Evolutionary conservation across 306 rosid genomes (phyloP), one percentile per base, ranked within the genome.

Genomic region (Urtica urens): DNA sequence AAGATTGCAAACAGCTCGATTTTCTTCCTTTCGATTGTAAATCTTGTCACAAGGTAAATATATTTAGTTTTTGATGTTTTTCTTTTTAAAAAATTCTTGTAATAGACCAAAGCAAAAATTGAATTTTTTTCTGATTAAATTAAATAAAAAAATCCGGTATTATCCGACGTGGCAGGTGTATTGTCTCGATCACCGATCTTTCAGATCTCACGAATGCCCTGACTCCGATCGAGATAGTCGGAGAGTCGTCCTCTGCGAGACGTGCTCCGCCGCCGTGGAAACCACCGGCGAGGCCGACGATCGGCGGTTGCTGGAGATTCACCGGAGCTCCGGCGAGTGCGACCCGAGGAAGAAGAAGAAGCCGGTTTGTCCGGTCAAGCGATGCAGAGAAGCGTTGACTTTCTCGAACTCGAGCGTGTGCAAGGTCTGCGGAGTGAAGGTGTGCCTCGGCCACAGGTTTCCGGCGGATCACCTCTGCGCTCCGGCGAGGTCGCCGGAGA

Each of bases 11-110:
- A 58, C 95, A 70, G 21, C 94, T 84, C 11, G 97, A 90, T 71
- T 84, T 90, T 38, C 92, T 90, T 30, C 97, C 95, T 27, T 90
- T 84, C 55, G 69, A 74, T 3, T 90, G 97, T 75, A 63, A 71
- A 44, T 82, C 71, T 24, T 90, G 94, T 53, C 71, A 27, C 18
- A 74, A 68, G 72, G 93, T 77, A n/a, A n/a, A n/a, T n/a, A n/a
- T n/a, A n/a, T n/a, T n/a, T n/a, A n/a, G n/a, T n/a, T n/a, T n/a
- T n/a, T n/a, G n/a, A n/a, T n/a, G n/a, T n/a, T n/a, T n/a, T n/a
- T n/a, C n/a, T n/a, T n/a, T n/a, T n/a, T n/a, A n/a, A n/a, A n/a
- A n/a, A n/a, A n/a, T n/a, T n/a, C n/a, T n/a, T n/a, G n/a, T n/a
- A n/a, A n/a, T n/a, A n/a, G n/a, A n/a, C n/a, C n/a, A n/a, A n/a